Percentiles rank a stretch among this genome's conserved stretches.
phyloP scores from a whole-genome alignment of 805 yeast species.

The Yarrowia sp. region DNA sequence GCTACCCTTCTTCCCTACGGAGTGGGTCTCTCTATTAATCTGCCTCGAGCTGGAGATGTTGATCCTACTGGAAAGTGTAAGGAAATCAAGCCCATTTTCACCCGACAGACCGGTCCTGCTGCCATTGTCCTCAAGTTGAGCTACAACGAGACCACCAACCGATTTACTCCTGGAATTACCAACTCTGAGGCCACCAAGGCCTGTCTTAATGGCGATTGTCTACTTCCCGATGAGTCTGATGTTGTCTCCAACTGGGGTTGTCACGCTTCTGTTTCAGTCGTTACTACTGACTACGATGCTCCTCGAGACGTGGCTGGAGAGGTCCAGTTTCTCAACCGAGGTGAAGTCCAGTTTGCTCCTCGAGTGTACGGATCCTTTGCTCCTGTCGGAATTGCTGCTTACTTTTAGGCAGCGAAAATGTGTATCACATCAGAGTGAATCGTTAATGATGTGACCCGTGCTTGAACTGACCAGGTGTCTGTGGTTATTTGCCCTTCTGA shows the following conservation, averaged over 20 bases:
- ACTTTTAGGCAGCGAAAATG: neutral
- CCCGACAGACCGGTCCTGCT: constrained; percentile 8
- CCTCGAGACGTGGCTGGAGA: constrained; percentile 14
- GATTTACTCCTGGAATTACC: neutral
- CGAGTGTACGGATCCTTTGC: neutral
- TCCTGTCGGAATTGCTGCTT: neutral
- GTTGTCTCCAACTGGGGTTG: constrained; percentile 13
- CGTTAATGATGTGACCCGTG: no score
- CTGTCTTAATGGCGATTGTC: constrained; percentile 7
- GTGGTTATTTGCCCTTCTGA: neutral
- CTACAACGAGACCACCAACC: constrained; percentile 6
- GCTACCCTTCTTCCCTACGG: neutral
- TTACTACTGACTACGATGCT: constrained; percentile 21
- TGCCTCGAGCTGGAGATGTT: constrained; percentile 13
- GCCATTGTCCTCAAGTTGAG: neutral
- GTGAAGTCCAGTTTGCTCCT: neutral
- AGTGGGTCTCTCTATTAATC: constrained; percentile 12
- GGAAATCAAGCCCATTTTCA: constrained; percentile 10
- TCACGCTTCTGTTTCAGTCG: neutral
- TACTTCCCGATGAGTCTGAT: constrained; percentile 11
- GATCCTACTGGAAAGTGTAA: constrained; percentile 6
- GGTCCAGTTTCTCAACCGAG: constrained; percentile 5
- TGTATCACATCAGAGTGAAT: no score
- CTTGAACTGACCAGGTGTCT: no score
- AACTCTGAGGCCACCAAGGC: neutral